phyloP scores from a whole-genome alignment of 2,329 filamentous ascomycete genomes.

The Fusarium scirpi region DNA sequence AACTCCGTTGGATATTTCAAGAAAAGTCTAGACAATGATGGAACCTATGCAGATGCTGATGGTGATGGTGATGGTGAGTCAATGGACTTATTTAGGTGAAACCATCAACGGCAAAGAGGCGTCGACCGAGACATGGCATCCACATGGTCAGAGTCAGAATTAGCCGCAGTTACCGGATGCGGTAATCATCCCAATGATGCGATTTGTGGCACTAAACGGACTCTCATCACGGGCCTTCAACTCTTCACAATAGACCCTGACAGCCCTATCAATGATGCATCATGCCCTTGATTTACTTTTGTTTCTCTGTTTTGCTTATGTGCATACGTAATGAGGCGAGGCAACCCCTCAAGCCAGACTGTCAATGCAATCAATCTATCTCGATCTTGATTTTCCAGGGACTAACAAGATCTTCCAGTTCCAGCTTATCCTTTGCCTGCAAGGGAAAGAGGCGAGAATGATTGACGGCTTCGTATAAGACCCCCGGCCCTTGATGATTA shows the following conservation, averaged over 20 bases:
- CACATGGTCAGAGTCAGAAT: constrained; percentile 22
- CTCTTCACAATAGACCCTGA: not conserved
- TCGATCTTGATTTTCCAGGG: not conserved
- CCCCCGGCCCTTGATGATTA: not conserved
- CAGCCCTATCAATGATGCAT: constrained; percentile 19
- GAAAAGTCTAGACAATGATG: not conserved
- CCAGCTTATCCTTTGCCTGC: not conserved
- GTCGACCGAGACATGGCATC: constrained; percentile 33
- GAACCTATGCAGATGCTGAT: not conserved
- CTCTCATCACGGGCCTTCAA: not conserved
- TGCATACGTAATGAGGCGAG: not conserved
- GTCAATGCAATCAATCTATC: not conserved
- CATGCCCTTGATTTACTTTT: constrained; percentile 19
- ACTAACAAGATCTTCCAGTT: not conserved
- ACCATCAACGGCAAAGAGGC: constrained; percentile 33
- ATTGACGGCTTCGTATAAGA: constrained; percentile 1
- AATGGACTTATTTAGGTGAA: constrained; percentile 20
- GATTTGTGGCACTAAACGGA: constrained; percentile 35
- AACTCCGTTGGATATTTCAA: not conserved
- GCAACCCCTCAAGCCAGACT: not conserved
- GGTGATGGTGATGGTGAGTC: not conserved
- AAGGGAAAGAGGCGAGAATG: not conserved
- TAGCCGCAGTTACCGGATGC: constrained; percentile 37
- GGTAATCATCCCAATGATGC: constrained; percentile 23
- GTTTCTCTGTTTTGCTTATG: not conserved